Percentiles rank a stretch among this genome's conserved stretches.
Evolutionary conservation across 2,329 filamentous ascomycete genomes (phyloP).

Genomic region (Phyllachora maydis): DNA sequence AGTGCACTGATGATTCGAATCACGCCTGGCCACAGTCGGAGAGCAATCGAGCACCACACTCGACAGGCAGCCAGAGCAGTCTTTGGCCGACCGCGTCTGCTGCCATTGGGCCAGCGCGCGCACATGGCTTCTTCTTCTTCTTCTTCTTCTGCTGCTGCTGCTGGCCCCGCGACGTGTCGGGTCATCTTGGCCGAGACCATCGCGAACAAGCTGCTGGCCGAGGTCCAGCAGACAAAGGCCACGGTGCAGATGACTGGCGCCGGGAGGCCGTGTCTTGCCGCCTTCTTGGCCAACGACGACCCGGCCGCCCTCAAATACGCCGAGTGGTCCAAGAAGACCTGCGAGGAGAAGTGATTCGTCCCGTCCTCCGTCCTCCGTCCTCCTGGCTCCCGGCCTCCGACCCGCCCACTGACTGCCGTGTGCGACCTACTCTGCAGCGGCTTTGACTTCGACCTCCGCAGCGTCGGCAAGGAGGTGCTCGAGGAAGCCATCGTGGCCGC

Average conservation of each 20-base stretch:
- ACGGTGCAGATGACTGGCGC: conserved; percentile 38
- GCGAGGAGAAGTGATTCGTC: conserved; percentile 85
- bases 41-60: too few species aligned
- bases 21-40: too few species aligned
- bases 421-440: conserved; percentile 45
- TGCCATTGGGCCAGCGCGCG: too few species aligned
- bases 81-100: too few species aligned
- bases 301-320: conserved; percentile 85
- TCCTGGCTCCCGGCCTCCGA: conserved; percentile 1
- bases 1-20: too few species aligned
- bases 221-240: conserved; percentile 57
- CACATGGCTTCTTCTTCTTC: too few species aligned
- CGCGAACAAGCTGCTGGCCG: conserved; percentile 57
- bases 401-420: not conserved
- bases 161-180: conserved; percentile 46
- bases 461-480: conserved; percentile 68
- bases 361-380: too few species aligned
- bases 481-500: conserved; percentile 76
- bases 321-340: conserved; percentile 94
- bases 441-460: conserved; percentile 72
- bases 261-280: conserved; percentile 55
- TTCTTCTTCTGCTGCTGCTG: not conserved
- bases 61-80: too few species aligned
- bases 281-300: conserved; percentile 83
- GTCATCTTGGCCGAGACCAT: conserved; percentile 78